A percentile compares a stretch with the other conserved stretches of the same genome.
Evolutionary conservation across 2,329 filamentous ascomycete genomes (phyloP).

Genomic region (Clonostachys chloroleuca): DNA sequence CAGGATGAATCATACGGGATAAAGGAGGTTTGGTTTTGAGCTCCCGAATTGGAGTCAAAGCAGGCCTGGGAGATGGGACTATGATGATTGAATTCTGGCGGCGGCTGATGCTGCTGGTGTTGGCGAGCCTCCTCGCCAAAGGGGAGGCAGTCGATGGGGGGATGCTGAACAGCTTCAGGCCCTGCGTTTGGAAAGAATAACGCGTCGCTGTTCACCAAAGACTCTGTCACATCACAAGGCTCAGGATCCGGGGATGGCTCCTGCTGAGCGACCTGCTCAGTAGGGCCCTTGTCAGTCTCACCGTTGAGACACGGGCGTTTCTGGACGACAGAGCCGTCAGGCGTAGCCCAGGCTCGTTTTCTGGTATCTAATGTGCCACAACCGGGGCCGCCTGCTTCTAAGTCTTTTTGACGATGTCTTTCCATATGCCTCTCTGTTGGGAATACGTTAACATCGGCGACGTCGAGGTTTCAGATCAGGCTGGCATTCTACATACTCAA

Average conservation of each 20-base stretch:
- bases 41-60: not conserved
- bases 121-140: too few relatives aligned
- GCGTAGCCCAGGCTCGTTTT: constrained; percentile 51
- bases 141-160: too few relatives aligned
- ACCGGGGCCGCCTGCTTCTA: constrained; percentile 48
- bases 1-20: not conserved
- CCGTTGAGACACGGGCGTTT: constrained; percentile 19
- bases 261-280: not conserved
- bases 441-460: not conserved
- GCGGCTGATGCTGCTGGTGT: too few relatives aligned
- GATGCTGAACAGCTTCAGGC: too few relatives aligned
- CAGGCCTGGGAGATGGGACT: not conserved
- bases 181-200: too few relatives aligned
- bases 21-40: not conserved
- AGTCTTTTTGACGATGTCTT: constrained; percentile 47
- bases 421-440: constrained; percentile 50
- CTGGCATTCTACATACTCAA: constrained; percentile 10
- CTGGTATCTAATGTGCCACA: constrained; percentile 46
- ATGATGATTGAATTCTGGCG: not conserved
- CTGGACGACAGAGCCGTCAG: constrained; percentile 46
- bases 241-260: not conserved
- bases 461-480: not conserved
- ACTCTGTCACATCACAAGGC: not conserved
- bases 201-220: not conserved
- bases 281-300: not conserved